Percentiles rank a stretch among this genome's conserved stretches.
Conservation (phyloP, 2,329 filamentous ascomycete species). For the Colletotrichum sp. region DNA sequence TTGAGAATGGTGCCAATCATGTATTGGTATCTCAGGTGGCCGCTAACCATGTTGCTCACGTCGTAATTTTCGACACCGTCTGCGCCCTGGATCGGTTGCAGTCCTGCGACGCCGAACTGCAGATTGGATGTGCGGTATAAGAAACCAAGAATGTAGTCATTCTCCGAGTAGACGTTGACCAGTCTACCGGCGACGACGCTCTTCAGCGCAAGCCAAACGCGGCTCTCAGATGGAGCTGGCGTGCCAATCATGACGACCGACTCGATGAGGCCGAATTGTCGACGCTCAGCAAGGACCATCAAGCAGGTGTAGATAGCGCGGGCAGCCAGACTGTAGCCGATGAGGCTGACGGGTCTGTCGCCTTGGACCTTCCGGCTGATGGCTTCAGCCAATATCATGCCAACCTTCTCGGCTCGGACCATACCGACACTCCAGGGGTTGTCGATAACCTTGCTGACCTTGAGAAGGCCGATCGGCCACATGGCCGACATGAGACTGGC, state of each 20-base stretch:
- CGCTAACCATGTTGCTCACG: slow-evolving; percentile 67
- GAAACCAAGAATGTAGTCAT: slow-evolving; percentile 88
- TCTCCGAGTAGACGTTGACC: slow-evolving; percentile 89
- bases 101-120: slow-evolving; percentile 82
- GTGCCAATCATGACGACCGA: slow-evolving; percentile 85
- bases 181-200: slow-evolving; percentile 82
- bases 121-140: slow-evolving; percentile 84
- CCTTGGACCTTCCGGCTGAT: slow-evolving; percentile 84
- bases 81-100: slow-evolving; percentile 75
- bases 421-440: slow-evolving; percentile 83
- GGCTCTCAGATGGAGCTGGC: slow-evolving; percentile 74
- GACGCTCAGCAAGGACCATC: slow-evolving; percentile 77
- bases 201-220: slow-evolving; percentile 79
- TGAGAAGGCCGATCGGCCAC: slow-evolving; percentile 69
- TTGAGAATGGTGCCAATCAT: slow-evolving; percentile 70
- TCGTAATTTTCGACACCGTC: slow-evolving; percentile 71
- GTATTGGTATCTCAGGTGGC: slow-evolving; percentile 74
- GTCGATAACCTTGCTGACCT: slow-evolving; percentile 76
- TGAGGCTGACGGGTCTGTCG: slow-evolving; percentile 78
- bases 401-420: slow-evolving; percentile 76
- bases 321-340: slow-evolving; percentile 84
- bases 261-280: slow-evolving; percentile 86
- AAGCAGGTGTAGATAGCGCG: slow-evolving; percentile 86
- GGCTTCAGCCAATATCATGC: slow-evolving; percentile 76
- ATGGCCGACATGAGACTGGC: slow-evolving; percentile 60